A percentile compares a stretch with the other conserved stretches of the same genome.
phyloP scores from a whole-genome alignment of 2,329 filamentous ascomycete species.

The Emericellopsis cladophorae region DNA sequence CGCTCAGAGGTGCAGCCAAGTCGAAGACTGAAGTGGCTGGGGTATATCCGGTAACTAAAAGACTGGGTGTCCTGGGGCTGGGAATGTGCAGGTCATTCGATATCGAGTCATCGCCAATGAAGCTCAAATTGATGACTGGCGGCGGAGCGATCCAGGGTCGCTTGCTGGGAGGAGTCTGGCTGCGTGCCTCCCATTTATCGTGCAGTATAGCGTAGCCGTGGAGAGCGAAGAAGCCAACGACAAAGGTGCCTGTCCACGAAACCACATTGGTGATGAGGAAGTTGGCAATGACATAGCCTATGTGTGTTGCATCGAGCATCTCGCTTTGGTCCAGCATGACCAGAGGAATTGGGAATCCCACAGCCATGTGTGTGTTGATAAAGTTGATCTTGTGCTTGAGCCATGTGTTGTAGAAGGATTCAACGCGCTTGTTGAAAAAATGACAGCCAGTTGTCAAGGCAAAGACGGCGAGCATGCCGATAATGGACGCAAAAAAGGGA shows the following conservation, averaged over 20 bases:
- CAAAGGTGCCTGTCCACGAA: constrained; percentile 20
- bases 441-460: constrained; percentile 16
- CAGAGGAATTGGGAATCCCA: constrained; percentile 37
- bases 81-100: no score
- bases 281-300: constrained; percentile 29
- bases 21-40: neutral
- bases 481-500: constrained; percentile 33
- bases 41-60: no score
- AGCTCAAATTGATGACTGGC: neutral
- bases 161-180: neutral
- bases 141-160: neutral
- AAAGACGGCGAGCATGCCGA: constrained; percentile 31
- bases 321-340: constrained; percentile 27
- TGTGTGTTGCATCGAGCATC: constrained; percentile 14
- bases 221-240: constrained; percentile 6
- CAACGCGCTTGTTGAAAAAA: constrained; percentile 6
- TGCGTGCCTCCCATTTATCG: no score
- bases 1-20: constrained; percentile 1
- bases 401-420: constrained; percentile 14
- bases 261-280: constrained; percentile 23
- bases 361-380: constrained; percentile 35
- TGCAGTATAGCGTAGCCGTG: no score
- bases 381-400: constrained; percentile 30
- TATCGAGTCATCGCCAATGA: no score
- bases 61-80: no score